Base-by-base conservation (phyloP, 768 basidiomycete genomes). In the Lentinula lateritia region DNA sequence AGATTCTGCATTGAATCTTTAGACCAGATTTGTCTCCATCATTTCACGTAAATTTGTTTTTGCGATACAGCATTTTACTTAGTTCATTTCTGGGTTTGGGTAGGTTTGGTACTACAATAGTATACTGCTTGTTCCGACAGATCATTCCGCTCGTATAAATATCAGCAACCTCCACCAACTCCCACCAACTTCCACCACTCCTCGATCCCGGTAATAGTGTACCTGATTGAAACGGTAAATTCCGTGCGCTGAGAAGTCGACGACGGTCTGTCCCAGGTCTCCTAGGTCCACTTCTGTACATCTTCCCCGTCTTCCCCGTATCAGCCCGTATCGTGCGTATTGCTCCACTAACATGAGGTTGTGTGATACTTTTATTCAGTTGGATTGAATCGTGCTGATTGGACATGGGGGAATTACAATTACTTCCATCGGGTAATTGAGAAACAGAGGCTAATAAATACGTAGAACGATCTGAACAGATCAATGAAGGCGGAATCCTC, bases 331-430 rank as follows among this genome's bases (percentile, higher is more conserved):
- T 48, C 46, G 46, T 48, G 20, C 38, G 20, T 20, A 36, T 54
- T 54, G 55, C 58, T 59, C 58, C 58, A 59, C 58, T 50, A 50
- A 20, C 58, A 59, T 41, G 50, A 59, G 58, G 58, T 52, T 59
- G 58, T 48, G 58, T 48, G 58, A 59, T 59, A 42, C 12, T 48
- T 59, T 38, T 3, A 50, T 56, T 56, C 23, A 54, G 28, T 36
- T 38, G 12, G 36, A 56, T 13, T 56, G 55, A 41, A 56, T 56
- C 23, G 23, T 6, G 28, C 18, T 39, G 52, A 54, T 28, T 41
- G 38, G 20, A 41, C 41, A 42, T 15, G 53, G 18, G 13, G 53
- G 15, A 5, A n/a, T n/a, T n/a, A n/a, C n/a, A 1, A 16, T 15
- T 16, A 16, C 13, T 45, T 18, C 28, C 20, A 48, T 48, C 46